Percentiles rank a stretch among this genome's conserved stretches.
Conservation (phyloP, 495 filamentous ascomycete species). For the Chaetomium tenue region DNA sequence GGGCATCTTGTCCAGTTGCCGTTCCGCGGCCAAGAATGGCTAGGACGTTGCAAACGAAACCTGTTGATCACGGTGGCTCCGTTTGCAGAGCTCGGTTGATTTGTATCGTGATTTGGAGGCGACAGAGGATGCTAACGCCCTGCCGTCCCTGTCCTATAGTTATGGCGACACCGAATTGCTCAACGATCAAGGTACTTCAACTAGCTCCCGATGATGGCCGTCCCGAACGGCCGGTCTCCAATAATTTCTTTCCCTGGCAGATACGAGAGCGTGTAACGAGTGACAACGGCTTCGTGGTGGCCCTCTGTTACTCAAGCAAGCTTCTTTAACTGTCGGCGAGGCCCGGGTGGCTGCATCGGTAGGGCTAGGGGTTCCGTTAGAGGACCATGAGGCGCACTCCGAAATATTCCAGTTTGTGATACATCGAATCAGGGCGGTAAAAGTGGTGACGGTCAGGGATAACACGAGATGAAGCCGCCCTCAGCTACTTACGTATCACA, state of each 20-base stretch:
- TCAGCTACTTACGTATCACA: neutral
- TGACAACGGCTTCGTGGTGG: conserved; percentile 22
- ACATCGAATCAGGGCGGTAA: conserved; percentile 4
- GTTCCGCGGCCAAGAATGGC: neutral
- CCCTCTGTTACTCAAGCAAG: conserved; percentile 11
- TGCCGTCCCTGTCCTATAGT: neutral
- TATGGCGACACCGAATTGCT: neutral
- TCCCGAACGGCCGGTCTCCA: neutral
- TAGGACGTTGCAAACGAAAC: neutral
- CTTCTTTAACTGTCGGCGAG: conserved; percentile 20
- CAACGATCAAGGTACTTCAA: neutral
- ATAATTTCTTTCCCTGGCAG: conserved; percentile 6
- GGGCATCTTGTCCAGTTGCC: conserved; percentile 24
- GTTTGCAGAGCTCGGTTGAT: neutral
- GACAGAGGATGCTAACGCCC: neutral
- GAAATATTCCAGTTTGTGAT: conserved; percentile 5
- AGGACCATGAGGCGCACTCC: neutral
- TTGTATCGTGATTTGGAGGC: neutral
- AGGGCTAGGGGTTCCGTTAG: conserved; percentile 23
- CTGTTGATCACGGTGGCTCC: no score
- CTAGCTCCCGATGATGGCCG: neutral
- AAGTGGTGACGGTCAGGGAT: neutral
- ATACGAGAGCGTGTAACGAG: conserved; percentile 37
- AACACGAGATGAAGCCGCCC: conserved; percentile 7
- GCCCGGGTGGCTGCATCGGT: conserved; percentile 29